A percentile compares a stretch with the other conserved stretches of the same genome.
Conservation (phyloP, 352 stramenopile genomes). For the Globisporangium recalcitrans region DNA sequence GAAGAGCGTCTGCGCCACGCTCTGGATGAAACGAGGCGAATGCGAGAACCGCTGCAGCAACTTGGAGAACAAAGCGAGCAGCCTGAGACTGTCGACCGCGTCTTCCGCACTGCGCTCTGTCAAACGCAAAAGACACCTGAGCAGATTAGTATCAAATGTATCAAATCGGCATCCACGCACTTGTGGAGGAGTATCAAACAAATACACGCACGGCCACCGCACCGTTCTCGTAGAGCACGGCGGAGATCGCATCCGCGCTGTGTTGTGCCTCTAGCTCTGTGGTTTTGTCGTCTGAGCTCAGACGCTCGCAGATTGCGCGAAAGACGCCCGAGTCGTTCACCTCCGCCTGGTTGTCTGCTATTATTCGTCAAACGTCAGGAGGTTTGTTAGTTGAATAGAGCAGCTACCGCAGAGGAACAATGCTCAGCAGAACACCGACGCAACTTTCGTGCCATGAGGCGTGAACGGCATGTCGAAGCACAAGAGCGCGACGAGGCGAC, state of each 20-base stretch:
- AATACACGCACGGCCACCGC: neutral
- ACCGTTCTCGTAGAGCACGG: slow-evolving; percentile 49
- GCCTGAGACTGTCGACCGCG: slow-evolving; percentile 22
- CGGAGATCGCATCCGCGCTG: slow-evolving; percentile 26
- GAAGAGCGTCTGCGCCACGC: slow-evolving; percentile 34
- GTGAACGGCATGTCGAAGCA: slow-evolving; percentile 46
- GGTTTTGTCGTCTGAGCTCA: slow-evolving; percentile 10
- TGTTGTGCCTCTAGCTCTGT: slow-evolving; percentile 21
- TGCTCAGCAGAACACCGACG: no score
- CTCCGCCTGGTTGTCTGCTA: slow-evolving; percentile 53
- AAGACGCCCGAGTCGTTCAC: slow-evolving; percentile 33
- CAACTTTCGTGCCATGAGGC: slow-evolving; percentile 45
- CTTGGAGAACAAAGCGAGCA: slow-evolving; percentile 23
- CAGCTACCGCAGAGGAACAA: neutral
- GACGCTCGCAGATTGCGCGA: slow-evolving; percentile 21
- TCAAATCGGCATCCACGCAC: neutral
- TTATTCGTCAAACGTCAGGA: neutral
- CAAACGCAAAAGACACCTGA: neutral
- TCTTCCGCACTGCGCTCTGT: slow-evolving; percentile 24
- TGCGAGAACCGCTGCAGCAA: slow-evolving; percentile 21
- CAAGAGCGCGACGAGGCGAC: slow-evolving; percentile 31
- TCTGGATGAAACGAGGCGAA: slow-evolving; percentile 22
- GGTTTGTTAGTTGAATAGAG: neutral
- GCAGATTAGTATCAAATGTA: neutral
- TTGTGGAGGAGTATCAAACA: no score